These are phyloP conservation scores for Globisporangium perplexum DNA, from an alignment of 352 stramenopile genomes.

Conservation along the genomic window DNA sequence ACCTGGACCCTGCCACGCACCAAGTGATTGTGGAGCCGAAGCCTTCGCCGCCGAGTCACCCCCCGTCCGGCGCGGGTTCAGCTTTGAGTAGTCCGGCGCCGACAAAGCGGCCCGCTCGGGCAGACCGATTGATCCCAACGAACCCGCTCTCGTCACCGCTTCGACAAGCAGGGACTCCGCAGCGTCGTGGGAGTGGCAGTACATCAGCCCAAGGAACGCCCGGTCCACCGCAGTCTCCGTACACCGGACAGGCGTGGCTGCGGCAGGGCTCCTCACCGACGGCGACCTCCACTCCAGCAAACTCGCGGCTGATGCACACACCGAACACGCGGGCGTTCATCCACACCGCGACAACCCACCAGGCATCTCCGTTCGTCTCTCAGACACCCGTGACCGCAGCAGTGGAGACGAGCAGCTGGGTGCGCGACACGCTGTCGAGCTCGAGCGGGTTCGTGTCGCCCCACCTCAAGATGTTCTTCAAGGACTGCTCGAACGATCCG, in stretches of 20 bases:
- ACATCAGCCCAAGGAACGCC: constrained; percentile 2
- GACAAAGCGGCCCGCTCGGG: constrained; percentile 7
- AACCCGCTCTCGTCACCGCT: constrained; percentile 28
- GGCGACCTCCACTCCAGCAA: constrained; percentile 9
- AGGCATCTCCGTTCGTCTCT: constrained; percentile 36
- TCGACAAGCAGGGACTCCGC: constrained; percentile 29
- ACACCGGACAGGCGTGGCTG: constrained; percentile 59
- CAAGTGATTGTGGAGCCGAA: constrained; percentile 29
- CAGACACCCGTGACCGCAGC: constrained; percentile 74
- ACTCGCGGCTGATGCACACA: constrained; percentile 25
- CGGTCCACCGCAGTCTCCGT: constrained; percentile 27
- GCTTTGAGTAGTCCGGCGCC: constrained; percentile 9
- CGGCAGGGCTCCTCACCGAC: constrained; percentile 60
- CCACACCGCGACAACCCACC: constrained; percentile 19
- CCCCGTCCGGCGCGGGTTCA: constrained; percentile 5
- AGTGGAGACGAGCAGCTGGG: constrained; percentile 80
- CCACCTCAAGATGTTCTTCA: constrained; percentile 53
- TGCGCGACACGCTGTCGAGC: constrained; percentile 49
- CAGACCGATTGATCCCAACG: constrained; percentile 9
- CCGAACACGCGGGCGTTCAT: constrained; percentile 21
- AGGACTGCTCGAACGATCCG: constrained; percentile 48
- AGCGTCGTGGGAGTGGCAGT: constrained; percentile 19
- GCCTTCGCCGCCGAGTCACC: constrained; percentile 3
- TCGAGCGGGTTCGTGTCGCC: constrained; percentile 28
- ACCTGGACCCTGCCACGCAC: constrained; percentile 26